These are phyloP conservation scores for Alternaria atra DNA, from an alignment of 2,329 filamentous ascomycete species.

Conservation along the genomic window DNA sequence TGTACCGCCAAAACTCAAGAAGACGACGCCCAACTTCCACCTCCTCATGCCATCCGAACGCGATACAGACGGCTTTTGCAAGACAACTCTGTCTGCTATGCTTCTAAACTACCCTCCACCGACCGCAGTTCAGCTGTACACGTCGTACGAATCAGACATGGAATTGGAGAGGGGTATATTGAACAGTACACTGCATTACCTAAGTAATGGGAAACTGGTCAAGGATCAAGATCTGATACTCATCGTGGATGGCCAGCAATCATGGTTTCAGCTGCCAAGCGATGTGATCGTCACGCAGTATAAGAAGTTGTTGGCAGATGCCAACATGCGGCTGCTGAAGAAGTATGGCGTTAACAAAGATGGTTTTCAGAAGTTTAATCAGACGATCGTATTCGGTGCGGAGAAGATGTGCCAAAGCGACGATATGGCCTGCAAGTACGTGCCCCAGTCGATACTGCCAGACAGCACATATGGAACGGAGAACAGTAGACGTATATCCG, in stretches of 20 bases:
- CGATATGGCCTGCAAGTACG: constrained; percentile 62
- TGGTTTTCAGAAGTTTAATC: constrained; percentile 51
- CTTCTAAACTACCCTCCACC: constrained; percentile 68
- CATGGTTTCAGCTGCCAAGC: constrained; percentile 71
- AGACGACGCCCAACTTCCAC: constrained; percentile 58
- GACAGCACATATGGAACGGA: constrained; percentile 59
- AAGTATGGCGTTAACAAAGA: constrained; percentile 56
- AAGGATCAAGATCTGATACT: constrained; percentile 69
- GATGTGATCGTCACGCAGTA: constrained; percentile 71
- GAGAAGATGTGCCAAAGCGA: constrained; percentile 62
- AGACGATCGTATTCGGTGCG: constrained; percentile 65
- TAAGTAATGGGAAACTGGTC: constrained; percentile 59
- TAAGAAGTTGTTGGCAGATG: constrained; percentile 62
- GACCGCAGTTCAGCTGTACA: constrained; percentile 60
- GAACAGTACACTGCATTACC: constrained; percentile 57
- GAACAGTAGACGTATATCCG: constrained; percentile 47
- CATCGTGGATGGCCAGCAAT: constrained; percentile 70
- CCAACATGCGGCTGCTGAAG: constrained; percentile 61
- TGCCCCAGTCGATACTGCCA: constrained; percentile 62
- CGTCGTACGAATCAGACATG: constrained; percentile 21
- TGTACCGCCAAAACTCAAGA: constrained; percentile 41
- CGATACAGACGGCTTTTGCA: constrained; percentile 64
- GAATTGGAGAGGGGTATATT: constrained; percentile 58
- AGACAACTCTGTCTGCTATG: constrained; percentile 65
- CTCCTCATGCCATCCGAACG: constrained; percentile 62